Evolutionary conservation across 441 rosid species (phyloP).

Genomic region (Populus hybrid): DNA sequence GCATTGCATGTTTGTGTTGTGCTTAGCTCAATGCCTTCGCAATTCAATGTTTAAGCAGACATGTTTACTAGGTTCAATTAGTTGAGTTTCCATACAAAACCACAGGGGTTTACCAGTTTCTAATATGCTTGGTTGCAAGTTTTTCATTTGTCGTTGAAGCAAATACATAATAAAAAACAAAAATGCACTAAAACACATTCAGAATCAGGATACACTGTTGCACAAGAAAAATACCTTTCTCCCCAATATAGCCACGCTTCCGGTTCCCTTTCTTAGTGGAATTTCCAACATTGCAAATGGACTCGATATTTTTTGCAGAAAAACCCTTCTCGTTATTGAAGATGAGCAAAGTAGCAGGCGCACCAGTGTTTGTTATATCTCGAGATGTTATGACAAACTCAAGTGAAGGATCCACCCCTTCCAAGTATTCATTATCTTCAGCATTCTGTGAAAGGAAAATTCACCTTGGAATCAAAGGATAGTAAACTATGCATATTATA

Average conservation of each 20-base stretch:
- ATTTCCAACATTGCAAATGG: conserved; percentile 17
- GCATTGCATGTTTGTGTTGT: no score
- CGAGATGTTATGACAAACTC: conserved; percentile 28
- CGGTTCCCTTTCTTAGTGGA: conserved; percentile 19
- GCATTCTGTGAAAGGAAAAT: conserved; percentile 27
- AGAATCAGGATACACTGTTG: no score
- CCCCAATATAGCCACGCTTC: not conserved
- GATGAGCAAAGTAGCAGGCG: conserved; percentile 27
- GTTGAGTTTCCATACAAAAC: not conserved
- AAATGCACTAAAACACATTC: no score
- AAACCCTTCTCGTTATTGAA: conserved; percentile 27
- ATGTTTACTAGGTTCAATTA: not conserved
- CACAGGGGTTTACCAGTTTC: not conserved
- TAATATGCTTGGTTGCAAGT: not conserved
- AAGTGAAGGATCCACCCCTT: conserved; percentile 27
- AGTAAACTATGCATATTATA: not conserved
- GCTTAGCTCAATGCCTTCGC: no score
- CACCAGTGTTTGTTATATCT: conserved; percentile 30
- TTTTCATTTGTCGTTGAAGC: no score
- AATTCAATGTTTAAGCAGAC: no score
- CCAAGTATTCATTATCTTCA: conserved; percentile 30
- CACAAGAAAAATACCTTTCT: not conserved
- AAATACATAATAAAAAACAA: no score
- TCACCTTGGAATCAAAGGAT: not conserved
- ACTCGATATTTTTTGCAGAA: conserved; percentile 12